A percentile compares a stretch with the other conserved stretches of the same genome.
Conservation (phyloP, 1,284 basidiomycete genomes). For the Sporisorium scitamineum region DNA sequence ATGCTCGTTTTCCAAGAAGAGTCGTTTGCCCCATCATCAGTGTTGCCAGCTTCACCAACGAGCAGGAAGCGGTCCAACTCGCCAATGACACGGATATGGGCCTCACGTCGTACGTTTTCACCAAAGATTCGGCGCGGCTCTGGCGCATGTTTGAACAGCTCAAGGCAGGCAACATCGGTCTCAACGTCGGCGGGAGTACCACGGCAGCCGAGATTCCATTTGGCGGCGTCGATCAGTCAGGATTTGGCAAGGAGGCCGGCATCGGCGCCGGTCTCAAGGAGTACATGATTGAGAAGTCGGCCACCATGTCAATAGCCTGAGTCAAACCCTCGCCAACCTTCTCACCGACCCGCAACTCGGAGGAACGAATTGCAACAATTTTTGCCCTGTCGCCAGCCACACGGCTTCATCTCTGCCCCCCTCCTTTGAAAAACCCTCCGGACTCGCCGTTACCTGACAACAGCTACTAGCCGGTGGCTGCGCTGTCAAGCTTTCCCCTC, state of each 20-base stretch:
- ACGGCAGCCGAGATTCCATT: slow-evolving; percentile 73
- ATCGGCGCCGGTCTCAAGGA: slow-evolving; percentile 82
- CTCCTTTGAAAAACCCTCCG: not conserved
- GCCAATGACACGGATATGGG: slow-evolving; percentile 89
- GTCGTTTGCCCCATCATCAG: slow-evolving; percentile 70
- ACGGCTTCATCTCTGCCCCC: not conserved
- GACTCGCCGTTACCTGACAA: not conserved
- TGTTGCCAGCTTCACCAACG: slow-evolving; percentile 83
- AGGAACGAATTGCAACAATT: not conserved
- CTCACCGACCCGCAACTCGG: not conserved
- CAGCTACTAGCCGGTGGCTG: not conserved
- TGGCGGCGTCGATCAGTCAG: slow-evolving; percentile 90
- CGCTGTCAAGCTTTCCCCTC: not conserved
- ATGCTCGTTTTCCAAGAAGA: slow-evolving; percentile 71
- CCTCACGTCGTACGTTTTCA: slow-evolving; percentile 74
- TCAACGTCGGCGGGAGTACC: slow-evolving; percentile 68
- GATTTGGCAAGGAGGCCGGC: slow-evolving; percentile 72
- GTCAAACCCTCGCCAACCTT: slow-evolving; percentile 2
- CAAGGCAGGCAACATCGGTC: slow-evolving; percentile 94
- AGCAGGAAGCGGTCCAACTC: slow-evolving; percentile 86
- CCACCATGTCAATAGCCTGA: slow-evolving; percentile 49
- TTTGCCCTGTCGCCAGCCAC: not conserved
- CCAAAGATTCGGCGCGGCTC: slow-evolving; percentile 84
- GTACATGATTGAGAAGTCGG: slow-evolving; percentile 70
- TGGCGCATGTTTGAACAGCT: slow-evolving; percentile 95